phyloP scores from a whole-genome alignment of 257 asterid species.

The Primulina eburnea region DNA sequence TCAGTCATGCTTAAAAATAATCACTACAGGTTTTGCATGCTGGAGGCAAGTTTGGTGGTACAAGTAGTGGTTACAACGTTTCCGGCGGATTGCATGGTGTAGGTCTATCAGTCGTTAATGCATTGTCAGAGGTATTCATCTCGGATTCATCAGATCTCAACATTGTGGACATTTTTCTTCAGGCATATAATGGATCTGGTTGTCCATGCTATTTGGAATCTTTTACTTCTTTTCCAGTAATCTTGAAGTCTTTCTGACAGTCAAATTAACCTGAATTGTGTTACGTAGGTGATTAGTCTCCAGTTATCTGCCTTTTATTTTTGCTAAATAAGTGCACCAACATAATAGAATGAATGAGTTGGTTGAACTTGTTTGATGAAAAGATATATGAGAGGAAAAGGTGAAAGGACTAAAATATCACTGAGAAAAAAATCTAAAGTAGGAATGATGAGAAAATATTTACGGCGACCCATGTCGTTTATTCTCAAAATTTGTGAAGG shows the following conservation, averaged over 20 bases:
- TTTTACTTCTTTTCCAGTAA: not conserved
- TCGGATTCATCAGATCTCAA: constrained; percentile 16
- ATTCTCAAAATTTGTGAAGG: not conserved
- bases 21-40: constrained; percentile 93
- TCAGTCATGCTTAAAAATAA: constrained; percentile 17
- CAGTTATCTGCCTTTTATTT: not conserved
- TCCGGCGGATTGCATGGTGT: constrained; percentile 99
- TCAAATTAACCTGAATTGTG: not conserved
- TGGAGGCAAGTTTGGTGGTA: constrained; percentile 99
- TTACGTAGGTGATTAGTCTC: not conserved
- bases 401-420: not conserved
- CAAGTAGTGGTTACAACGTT: constrained; percentile 93
- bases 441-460: not conserved
- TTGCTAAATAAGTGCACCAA: not conserved
- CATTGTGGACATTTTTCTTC: constrained; percentile 17
- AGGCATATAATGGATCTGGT: constrained; percentile 15
- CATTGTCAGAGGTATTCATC: constrained; percentile 79
- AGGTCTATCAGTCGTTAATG: constrained; percentile 96
- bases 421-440: not conserved
- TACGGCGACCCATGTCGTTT: not conserved
- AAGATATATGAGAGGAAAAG: not conserved
- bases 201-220: constrained; percentile 1
- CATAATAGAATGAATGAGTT: constrained; percentile 1
- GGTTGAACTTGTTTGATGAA: not conserved
- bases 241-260: constrained; percentile 7